phyloP scores from a whole-genome alignment of 192 early-diverging fungal genomes.

The Rhizoclosmatium globosum region DNA sequence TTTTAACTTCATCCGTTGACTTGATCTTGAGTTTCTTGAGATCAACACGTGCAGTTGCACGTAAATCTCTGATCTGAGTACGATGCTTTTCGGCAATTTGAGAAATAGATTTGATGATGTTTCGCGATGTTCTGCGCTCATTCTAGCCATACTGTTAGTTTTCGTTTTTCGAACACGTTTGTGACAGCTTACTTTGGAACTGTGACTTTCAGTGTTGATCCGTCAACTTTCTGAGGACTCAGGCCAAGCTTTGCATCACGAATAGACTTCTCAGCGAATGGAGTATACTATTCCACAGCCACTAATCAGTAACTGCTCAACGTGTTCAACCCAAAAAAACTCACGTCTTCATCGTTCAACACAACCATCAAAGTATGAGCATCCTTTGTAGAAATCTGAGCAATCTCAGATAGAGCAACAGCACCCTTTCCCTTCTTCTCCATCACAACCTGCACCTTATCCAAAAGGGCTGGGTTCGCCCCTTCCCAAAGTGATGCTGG shows the following conservation, averaged over 20 bases:
- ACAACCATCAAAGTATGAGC: conserved; percentile 82
- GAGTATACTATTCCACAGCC: conserved; percentile 43
- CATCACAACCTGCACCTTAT: conserved; percentile 5
- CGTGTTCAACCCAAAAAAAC: background rate
- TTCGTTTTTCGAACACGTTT: background rate
- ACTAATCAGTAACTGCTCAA: background rate
- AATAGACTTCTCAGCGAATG: conserved; percentile 77
- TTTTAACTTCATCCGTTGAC: conserved; percentile 24
- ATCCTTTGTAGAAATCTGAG: conserved; percentile 83
- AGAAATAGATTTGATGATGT: conserved; percentile 28
- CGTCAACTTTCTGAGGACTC: conserved; percentile 74
- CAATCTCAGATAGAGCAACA: conserved; percentile 67
- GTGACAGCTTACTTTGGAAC: conserved; percentile 72
- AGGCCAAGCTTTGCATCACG: conserved; percentile 77
- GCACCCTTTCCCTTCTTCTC: conserved; percentile 15
- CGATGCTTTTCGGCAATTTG: conserved; percentile 21
- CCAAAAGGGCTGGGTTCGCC: conserved; percentile 22
- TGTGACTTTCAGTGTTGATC: conserved; percentile 73
- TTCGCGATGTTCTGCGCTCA: conserved; percentile 19
- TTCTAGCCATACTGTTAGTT: background rate
- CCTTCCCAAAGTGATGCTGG: background rate
- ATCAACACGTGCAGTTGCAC: conserved; percentile 14
- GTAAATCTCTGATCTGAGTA: conserved; percentile 28
- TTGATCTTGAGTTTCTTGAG: conserved; percentile 30
- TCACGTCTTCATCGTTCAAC: conserved; percentile 76